Base-by-base conservation (phyloP, 371 early-diverging fungal species). In the Haplosporangium sp. region DNA sequence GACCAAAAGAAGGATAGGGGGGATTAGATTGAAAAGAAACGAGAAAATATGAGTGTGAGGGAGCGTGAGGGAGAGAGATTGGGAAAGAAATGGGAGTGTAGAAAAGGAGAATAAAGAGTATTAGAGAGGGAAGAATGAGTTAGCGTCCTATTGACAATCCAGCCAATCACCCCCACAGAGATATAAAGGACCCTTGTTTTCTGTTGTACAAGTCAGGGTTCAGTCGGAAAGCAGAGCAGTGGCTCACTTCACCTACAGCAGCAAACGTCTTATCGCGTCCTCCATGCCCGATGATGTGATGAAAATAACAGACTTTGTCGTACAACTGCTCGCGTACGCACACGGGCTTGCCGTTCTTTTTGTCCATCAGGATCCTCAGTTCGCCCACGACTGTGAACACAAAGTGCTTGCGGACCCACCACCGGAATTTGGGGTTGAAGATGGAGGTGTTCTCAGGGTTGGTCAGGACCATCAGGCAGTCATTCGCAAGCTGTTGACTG, bases 251-350 rank as follows among this genome's bases (percentile, higher is more conserved):
- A n/a, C n/a, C n/a, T 72, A 72, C 79, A 52, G 79, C 79, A 54
- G 79, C 79, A 62, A 79, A 79, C 8, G 79, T 79, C 69, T 79
- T 79, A 73, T 79, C 79, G 55, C 79, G 79, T 42, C 79, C 79
- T 58, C 79, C 73, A 14, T 79, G 79, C n/a, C 79, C 79, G 52
- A 79, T 79, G 50, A 73, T 79, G 51, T 79, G 73, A 55, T 79
- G 79, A 29, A 79, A 79, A 57, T 79, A 79, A 37, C 79, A 79
- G 36, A 79, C 69, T 55, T 79, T 79, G 62, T 79, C 79, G 43
- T 79, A 79, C 18, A 79, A 59, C 37, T 79, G 79, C 38, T 79
- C 79, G 11, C 73, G 61, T 0, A 79, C 79, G 46, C 79, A 73
- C 0, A 79, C 73, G 5, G 79, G 79, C 46, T 79, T 79, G 58